phyloP scores from a whole-genome alignment of 495 filamentous ascomycete genomes.

The Talaromyces stipitatus region DNA sequence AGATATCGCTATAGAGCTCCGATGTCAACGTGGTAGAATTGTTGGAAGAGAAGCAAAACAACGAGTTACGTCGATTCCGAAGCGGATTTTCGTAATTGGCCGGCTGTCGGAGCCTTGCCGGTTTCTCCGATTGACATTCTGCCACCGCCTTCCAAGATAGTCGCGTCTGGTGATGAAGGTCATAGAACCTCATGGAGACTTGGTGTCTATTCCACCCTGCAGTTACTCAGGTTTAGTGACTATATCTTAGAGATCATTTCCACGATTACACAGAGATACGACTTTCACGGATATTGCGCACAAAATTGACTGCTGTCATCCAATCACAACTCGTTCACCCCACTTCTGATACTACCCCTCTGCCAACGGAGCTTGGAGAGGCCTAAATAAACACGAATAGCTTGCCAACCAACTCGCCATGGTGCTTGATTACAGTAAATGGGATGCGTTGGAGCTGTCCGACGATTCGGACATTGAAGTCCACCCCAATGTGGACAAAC shows the following conservation, averaged over 20 bases:
- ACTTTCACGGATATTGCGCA: background rate
- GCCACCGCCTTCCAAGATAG: slow-evolving; percentile 23
- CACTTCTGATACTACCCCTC: background rate
- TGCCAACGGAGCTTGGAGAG: background rate
- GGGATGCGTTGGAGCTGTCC: slow-evolving; percentile 90
- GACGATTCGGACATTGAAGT: slow-evolving; percentile 98
- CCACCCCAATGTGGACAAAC: slow-evolving; percentile 97
- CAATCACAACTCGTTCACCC: background rate
- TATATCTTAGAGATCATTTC: background rate
- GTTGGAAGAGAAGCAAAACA: background rate
- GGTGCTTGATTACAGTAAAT: slow-evolving; percentile 95
- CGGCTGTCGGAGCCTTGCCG: background rate
- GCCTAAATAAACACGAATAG: background rate
- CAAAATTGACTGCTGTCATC: background rate
- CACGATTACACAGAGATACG: background rate
- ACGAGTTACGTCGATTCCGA: background rate
- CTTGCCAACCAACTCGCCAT: slow-evolving; percentile 32
- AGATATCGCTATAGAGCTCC: background rate
- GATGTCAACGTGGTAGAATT: background rate
- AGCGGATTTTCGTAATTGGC: slow-evolving; percentile 1
- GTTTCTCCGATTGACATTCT: slow-evolving; percentile 14
- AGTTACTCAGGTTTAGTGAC: background rate
- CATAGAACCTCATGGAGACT: slow-evolving; percentile 30
- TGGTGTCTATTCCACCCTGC: background rate
- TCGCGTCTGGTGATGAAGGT: background rate